Evolutionary conservation across 306 rosid genomes (phyloP).

Genomic region (Cicer arietinum): DNA sequence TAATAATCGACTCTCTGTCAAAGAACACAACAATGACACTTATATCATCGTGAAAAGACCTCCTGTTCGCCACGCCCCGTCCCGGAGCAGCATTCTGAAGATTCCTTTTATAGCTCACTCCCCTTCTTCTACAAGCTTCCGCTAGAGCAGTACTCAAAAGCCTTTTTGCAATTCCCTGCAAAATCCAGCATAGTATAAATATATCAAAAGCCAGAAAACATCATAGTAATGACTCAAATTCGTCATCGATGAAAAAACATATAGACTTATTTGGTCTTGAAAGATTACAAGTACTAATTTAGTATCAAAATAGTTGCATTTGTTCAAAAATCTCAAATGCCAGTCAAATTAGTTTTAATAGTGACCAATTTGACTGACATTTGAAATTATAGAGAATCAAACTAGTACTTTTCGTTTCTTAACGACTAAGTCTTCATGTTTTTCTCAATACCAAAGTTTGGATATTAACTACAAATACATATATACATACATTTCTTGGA

Average conservation of each 20-base stretch:
- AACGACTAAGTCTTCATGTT: too few relatives aligned
- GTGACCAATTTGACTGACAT: too few relatives aligned
- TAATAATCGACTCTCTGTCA: neutral
- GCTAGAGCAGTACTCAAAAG: neutral
- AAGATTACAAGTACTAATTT: too few relatives aligned
- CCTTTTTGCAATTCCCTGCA: constrained; percentile 24
- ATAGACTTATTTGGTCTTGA: too few relatives aligned
- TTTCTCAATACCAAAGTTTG: too few relatives aligned
- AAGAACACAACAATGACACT: neutral
- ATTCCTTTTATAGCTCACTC: neutral
- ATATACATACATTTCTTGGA: constrained; percentile 2
- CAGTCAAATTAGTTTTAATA: neutral
- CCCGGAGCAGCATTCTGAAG: neutral
- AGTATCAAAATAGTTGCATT: too few relatives aligned
- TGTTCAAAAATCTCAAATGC: neutral
- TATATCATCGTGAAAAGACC: neutral
- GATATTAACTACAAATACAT: neutral
- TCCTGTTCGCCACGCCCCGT: neutral
- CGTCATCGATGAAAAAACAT: too few relatives aligned
- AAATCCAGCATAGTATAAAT: neutral
- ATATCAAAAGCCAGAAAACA: too few relatives aligned
- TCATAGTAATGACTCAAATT: too few relatives aligned
- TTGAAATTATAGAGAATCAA: too few relatives aligned
- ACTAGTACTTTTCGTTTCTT: too few relatives aligned
- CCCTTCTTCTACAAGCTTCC: neutral